Conservation (phyloP, 768 basidiomycete genomes). For the Asterophora lycoperdoides region DNA sequence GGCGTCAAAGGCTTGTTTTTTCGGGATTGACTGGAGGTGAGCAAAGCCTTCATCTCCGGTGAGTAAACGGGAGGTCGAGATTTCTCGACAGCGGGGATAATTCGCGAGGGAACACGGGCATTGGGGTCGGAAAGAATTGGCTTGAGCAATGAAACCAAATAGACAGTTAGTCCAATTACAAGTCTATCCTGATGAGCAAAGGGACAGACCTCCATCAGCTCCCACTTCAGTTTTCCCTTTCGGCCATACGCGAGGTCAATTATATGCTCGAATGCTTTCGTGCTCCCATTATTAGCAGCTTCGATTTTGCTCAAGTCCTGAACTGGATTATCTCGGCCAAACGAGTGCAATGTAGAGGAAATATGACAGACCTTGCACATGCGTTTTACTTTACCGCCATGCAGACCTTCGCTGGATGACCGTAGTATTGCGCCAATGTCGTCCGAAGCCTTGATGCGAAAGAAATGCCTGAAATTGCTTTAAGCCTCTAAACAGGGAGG, state of each 20-base stretch:
- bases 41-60: slow-evolving; percentile 54
- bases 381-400: slow-evolving; percentile 41
- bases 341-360: not conserved
- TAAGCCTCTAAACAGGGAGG: not conserved
- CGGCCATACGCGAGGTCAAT: slow-evolving; percentile 74
- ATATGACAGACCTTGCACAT: slow-evolving; percentile 42
- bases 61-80: slow-evolving; percentile 67
- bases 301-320: slow-evolving; percentile 54
- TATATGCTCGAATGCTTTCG: slow-evolving; percentile 49
- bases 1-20: slow-evolving; percentile 40
- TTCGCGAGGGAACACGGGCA: slow-evolving; percentile 36
- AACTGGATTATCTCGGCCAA: slow-evolving; percentile 1
- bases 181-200: not conserved
- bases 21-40: slow-evolving; percentile 49
- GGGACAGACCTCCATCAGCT: slow-evolving; percentile 57
- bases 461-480: slow-evolving; percentile 51
- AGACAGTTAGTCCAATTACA: not conserved
- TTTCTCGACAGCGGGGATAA: slow-evolving; percentile 47
- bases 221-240: slow-evolving; percentile 64
- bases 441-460: slow-evolving; percentile 52
- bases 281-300: slow-evolving; percentile 48
- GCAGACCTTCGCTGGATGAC: slow-evolving; percentile 28
- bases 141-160: slow-evolving; percentile 29
- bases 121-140: slow-evolving; percentile 49
- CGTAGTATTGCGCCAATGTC: slow-evolving; percentile 49